Conservation (phyloP, 306 rosid genomes). For the Oxytropis ochrocephala region DNA sequence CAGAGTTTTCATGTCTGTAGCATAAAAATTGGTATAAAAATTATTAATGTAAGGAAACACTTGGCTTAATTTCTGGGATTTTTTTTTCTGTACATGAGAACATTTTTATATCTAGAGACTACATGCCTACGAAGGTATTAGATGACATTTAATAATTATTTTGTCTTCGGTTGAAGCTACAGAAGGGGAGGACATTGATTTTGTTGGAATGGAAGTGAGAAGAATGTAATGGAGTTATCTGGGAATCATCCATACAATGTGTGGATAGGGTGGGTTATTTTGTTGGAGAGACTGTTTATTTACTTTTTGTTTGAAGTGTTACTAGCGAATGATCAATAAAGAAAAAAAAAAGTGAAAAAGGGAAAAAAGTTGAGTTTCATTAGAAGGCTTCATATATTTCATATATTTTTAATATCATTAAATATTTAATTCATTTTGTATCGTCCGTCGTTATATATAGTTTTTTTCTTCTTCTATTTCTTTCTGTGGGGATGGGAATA, state of each 20-base stretch:
- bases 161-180: slow-evolving; percentile 14
- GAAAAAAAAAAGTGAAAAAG: not conserved
- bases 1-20: not conserved
- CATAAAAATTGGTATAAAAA: not conserved
- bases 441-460: no score
- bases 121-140: slow-evolving; percentile 18
- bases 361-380: not conserved
- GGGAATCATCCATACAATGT: slow-evolving; percentile 8
- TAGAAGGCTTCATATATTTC: not conserved
- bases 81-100: slow-evolving; percentile 44
- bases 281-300: not conserved
- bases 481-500: no score
- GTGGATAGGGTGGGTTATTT: slow-evolving; percentile 1
- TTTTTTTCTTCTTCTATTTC: no score
- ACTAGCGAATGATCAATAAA: not conserved
- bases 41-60: not conserved
- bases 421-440: slow-evolving; percentile 13
- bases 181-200: slow-evolving; percentile 10
- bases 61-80: slow-evolving; percentile 16
- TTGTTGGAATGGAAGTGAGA: slow-evolving; percentile 16
- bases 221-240: slow-evolving; percentile 10
- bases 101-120: slow-evolving; percentile 20
- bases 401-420: not conserved
- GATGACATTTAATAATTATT: slow-evolving; percentile 7
- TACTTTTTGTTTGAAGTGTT: not conserved